Evolutionary conservation across 129 eudicot genomes (phyloP), one percentile per base, ranked within the genome.

Genomic region (Helichrysum umbraculigerum): DNA sequence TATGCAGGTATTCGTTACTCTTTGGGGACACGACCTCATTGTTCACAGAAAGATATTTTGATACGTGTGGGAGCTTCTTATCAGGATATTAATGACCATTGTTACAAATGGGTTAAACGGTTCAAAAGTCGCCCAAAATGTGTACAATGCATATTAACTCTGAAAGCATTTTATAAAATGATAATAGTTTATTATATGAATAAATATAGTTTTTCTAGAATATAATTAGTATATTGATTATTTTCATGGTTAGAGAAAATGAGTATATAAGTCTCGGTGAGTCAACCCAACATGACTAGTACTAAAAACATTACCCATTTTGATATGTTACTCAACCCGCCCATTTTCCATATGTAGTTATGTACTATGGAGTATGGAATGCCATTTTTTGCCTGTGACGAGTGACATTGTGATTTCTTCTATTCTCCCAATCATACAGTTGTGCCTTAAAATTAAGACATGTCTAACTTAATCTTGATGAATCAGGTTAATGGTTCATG

Each of bases 401-500:
- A 3, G 14, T 58, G 64, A n/a, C 67, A 25, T 16, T 50, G 57
- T 50, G 57, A 50, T 16, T 15, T 22, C 35, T 60, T 60, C 15
- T 60, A 10, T 60, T 60, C 66, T 22, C 30, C 66, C 34, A 61
- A 9, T 61, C 6, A 5, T 61, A 61, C 67, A 61, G 37, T 29
- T 61, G 14, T 61, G 34, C 37, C 0, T 25, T 12, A 61, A 14
- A 21, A 9, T 29, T 22, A 7, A 8, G 12, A 61, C 32, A 9
- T 21, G 37, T 21, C 12, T 21, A 61, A 61, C 19, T 19, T 61
- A 61, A 22, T 61, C 17, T 12, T 28, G 34, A 5, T 11, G 34
- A 61, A 21, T 61, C 67, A 61, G 67, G 66, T 25, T 61, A 21
- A 61, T 61, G 35, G 66, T 28, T 61, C 66, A 61, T 61, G 66